These are phyloP conservation scores for Debaryomyces psychrophilus DNA, from an alignment of 1,139 yeast genomes.

Conservation along the genomic window DNA sequence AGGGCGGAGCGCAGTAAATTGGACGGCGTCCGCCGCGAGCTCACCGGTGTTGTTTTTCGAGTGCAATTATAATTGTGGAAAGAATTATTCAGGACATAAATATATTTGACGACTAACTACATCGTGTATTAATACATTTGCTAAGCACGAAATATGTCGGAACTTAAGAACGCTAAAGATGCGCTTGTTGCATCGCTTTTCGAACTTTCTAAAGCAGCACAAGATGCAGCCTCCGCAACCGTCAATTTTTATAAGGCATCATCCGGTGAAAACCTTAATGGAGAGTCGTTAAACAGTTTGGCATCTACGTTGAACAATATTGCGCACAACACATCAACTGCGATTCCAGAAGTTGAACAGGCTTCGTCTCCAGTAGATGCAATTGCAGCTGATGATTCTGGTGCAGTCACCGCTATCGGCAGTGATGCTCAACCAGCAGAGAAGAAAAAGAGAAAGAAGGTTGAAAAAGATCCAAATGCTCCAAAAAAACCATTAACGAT, in stretches of 20 bases:
- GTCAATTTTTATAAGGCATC: conserved; percentile 70
- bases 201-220: conserved; percentile 79
- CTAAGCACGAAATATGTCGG: conserved; percentile 29
- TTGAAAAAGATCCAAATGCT: conserved; percentile 60
- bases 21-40: conserved; percentile 1
- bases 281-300: conserved; percentile 38
- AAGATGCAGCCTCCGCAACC: conserved; percentile 77
- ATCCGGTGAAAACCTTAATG: conserved; percentile 32
- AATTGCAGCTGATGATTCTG: conserved; percentile 22
- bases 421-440: conserved; percentile 23
- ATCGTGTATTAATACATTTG: neutral
- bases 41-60: conserved; percentile 6
- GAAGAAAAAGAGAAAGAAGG: conserved; percentile 48
- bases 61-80: neutral
- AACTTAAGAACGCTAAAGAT: conserved; percentile 45
- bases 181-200: conserved; percentile 75
- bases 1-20: conserved; percentile 9
- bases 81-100: neutral
- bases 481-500: conserved; percentile 75
- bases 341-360: conserved; percentile 14
- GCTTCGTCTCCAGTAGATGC: conserved; percentile 11
- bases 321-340: conserved; percentile 15
- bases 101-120: neutral
- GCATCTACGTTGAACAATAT: conserved; percentile 33
- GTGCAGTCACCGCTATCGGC: conserved; percentile 22